Conservation (phyloP, 352 stramenopile species). For the Pythium aristosporum region DNA sequence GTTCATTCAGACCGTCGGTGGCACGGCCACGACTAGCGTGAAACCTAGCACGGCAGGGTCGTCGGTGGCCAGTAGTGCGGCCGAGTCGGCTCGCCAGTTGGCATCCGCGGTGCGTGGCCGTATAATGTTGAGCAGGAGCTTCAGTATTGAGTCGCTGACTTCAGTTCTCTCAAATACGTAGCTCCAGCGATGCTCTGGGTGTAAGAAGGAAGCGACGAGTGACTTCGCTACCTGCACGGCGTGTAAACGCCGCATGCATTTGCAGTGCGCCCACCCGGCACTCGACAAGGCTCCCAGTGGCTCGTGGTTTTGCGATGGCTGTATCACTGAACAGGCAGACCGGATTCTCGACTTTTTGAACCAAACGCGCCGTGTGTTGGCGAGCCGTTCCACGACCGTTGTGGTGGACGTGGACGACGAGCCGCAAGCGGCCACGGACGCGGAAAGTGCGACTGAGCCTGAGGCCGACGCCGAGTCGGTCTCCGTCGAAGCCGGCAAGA, state of each 20-base stretch:
- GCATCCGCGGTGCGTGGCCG: conserved; percentile 26
- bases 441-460: conserved; percentile 14
- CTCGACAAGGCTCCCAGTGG: conserved; percentile 43
- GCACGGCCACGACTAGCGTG: neutral
- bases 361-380: conserved; percentile 50
- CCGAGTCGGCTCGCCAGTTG: conserved; percentile 24
- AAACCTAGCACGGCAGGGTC: conserved; percentile 28
- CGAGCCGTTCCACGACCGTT: neutral
- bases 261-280: conserved; percentile 43
- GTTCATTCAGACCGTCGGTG: conserved; percentile 7
- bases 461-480: conserved; percentile 10
- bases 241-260: conserved; percentile 59
- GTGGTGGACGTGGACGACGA: conserved; percentile 11
- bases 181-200: conserved; percentile 46
- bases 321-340: conserved; percentile 39
- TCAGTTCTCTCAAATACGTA: neutral
- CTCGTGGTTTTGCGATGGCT: conserved; percentile 31
- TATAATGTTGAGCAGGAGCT: neutral
- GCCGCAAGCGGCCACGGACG: conserved; percentile 8
- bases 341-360: conserved; percentile 67
- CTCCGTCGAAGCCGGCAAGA: neutral
- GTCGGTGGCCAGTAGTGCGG: neutral
- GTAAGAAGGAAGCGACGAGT: conserved; percentile 42
- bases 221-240: conserved; percentile 52
- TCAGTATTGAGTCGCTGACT: neutral